A percentile compares a stretch with the other conserved stretches of the same genome.
Evolutionary conservation across 768 basidiomycete species (phyloP).

Genomic region (Lactarius deliciosus): DNA sequence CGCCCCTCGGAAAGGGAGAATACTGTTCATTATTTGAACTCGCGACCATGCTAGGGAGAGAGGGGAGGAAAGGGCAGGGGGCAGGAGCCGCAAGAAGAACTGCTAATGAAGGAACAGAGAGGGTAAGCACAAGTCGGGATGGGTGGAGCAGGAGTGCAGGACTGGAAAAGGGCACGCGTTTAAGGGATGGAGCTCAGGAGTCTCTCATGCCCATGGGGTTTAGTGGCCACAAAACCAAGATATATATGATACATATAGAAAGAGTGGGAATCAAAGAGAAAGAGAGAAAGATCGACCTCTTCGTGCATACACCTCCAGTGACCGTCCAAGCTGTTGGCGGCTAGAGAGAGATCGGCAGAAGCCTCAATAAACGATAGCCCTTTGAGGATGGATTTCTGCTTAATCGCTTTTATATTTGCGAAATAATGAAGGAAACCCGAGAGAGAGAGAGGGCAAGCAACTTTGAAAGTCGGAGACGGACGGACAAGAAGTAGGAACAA

Average conservation of each 20-base stretch:
- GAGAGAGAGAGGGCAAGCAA: neutral
- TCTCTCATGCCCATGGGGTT: constrained; percentile 24
- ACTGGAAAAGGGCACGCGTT: constrained; percentile 29
- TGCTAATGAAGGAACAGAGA: constrained; percentile 32
- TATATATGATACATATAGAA: constrained; percentile 11
- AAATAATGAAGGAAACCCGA: neutral
- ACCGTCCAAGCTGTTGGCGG: neutral
- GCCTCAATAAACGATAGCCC: neutral
- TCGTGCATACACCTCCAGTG: constrained; percentile 18
- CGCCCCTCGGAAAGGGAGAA: constrained; percentile 50
- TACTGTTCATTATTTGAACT: constrained; percentile 55
- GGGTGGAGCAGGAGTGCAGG: constrained; percentile 35
- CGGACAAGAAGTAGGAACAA: constrained; percentile 3
- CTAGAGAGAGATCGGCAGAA: neutral
- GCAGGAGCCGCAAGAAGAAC: constrained; percentile 32
- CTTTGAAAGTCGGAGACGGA: neutral
- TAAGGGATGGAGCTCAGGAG: constrained; percentile 13
- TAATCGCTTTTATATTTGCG: neutral
- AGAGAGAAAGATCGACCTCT: neutral
- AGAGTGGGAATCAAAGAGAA: constrained; percentile 4
- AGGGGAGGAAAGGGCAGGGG: constrained; percentile 30
- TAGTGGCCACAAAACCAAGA: constrained; percentile 14
- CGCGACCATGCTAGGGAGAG: constrained; percentile 51
- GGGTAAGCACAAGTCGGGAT: constrained; percentile 36
- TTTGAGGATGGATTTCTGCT: neutral